Evolutionary conservation across 75 land plant genomes (phyloP), one percentile per base, ranked within the genome.

Genomic region (Pinus tabuliformis): DNA sequence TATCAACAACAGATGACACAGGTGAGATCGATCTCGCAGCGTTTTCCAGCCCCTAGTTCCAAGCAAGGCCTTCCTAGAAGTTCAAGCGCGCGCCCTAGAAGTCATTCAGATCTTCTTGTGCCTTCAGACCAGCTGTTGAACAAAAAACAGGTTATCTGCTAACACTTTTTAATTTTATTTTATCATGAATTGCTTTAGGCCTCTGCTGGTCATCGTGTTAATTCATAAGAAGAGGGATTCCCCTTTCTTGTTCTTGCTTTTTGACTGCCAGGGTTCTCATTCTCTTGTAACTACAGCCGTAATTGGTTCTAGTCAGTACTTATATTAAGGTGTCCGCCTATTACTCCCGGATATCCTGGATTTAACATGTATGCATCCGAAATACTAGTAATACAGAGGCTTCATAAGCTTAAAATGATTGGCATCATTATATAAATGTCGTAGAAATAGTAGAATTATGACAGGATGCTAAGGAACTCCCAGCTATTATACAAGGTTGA

Each of bases 1-100:
- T 93, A 91, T 33, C 95, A 92, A 60, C 90, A 84, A 56, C 91
- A 90, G 73, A 56, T 82, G 17, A 84, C 89, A 26, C 88, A 86
- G 82, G 60, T 86, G 18, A 83, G 93, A 6, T 84, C 93, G 58
- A 84, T 86, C 75, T 92, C 93, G 3, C 81, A 87, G 2, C 73
- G 92, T 16, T 82, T 83, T 36, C 57, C 59, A 63, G 78, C 70
- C 5, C 39, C 78, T 45, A 71, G 3, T 73, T 39, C 77, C 39
- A 72, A 77, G 7, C 56, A 76, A 52, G 61, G 54, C 15, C 65
- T 81, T 24, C 81, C 83, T 1, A 86, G 89, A 12, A 76, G 80
- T 26, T 74, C 95, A 18, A 92, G 82, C 62, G 82, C 87, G 61
- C 63, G 87, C 6, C 64, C 91, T 66, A 70, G 72, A 58, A 60